Conservation (phyloP, 2,329 filamentous ascomycete species). For the Sarocladiaceae sp. region DNA sequence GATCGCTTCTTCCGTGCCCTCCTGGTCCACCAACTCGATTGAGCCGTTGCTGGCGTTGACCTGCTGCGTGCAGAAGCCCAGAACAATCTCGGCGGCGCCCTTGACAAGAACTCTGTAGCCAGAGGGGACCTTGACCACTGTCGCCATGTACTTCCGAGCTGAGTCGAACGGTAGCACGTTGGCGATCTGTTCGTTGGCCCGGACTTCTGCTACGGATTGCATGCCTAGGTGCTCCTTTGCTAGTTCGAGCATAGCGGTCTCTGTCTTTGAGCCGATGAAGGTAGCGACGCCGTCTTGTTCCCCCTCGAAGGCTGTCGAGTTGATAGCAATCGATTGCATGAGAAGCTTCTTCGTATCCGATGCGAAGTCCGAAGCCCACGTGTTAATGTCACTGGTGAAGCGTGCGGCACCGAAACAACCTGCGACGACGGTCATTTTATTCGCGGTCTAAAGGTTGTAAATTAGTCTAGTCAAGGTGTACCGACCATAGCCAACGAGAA, state of each 20-base stretch:
- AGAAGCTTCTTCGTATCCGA: slow-evolving; percentile 21
- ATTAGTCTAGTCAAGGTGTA: not conserved
- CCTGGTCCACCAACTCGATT: slow-evolving; percentile 39
- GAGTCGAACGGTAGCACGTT: slow-evolving; percentile 50
- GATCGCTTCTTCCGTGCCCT: slow-evolving; percentile 45
- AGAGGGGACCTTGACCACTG: slow-evolving; percentile 37
- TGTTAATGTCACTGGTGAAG: slow-evolving; percentile 12
- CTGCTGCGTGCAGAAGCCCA: slow-evolving; percentile 38
- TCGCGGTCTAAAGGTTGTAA: slow-evolving; percentile 16
- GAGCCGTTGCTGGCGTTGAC: slow-evolving; percentile 36
- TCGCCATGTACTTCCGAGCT: slow-evolving; percentile 49
- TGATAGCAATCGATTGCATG: slow-evolving; percentile 24
- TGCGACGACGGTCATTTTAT: slow-evolving; percentile 21
- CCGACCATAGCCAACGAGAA: not conserved
- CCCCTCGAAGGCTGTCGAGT: slow-evolving; percentile 49
- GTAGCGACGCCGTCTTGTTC: slow-evolving; percentile 26
- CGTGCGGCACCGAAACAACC: slow-evolving; percentile 16
- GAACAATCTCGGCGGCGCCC: slow-evolving; percentile 49
- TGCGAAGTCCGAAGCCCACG: slow-evolving; percentile 9
- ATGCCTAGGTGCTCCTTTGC: slow-evolving; percentile 43
- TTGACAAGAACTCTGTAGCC: slow-evolving; percentile 46
- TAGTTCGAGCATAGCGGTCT: slow-evolving; percentile 46
- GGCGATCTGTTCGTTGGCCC: slow-evolving; percentile 37
- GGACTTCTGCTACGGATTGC: slow-evolving; percentile 36
- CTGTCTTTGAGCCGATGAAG: slow-evolving; percentile 50